Base-by-base conservation (phyloP, 1,284 basidiomycete genomes). In the Moniliophthora roreri region DNA sequence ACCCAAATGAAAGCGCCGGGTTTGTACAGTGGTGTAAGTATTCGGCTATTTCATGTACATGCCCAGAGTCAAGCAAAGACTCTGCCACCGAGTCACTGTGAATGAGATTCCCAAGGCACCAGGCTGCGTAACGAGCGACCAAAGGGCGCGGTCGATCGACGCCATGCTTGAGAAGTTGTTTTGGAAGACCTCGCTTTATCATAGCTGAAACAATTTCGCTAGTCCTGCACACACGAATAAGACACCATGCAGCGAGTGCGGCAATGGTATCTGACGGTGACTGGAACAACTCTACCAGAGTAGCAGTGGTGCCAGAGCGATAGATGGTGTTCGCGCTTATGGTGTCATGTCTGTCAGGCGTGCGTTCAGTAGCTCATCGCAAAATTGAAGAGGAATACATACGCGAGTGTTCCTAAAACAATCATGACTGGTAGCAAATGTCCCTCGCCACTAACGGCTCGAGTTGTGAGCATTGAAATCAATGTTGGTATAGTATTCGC, bases 31-130 rank as follows among this genome's bases (percentile, higher is more conserved):
- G 50, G 16, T 54, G 52, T 28, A 65, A 50, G 52, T 63, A 57
- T n/a, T 61, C 58, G 7, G 54, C 58, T 9, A 60, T 18, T 10
- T 53, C 59, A 2, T 40, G 16, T 7, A 60, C 53, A 15, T 58
- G 40, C 10, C 55, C 59, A 20, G 56, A 41, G 0, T 57, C 57
- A 2, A 57, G 46, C 2, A 65, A 40, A 10, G 51, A 40, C 8
- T 65, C 62, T 4, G 61, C 62, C n/a, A 63, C 56, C 24, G 42
- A 49, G 52, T 64, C 62, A 3, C 56, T 49, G n/a, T 56, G 61
- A n/a, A 61, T 38, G 13, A 65, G 47, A n/a, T 42, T 52, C 18
- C 63, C 63, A 7, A 65, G 41, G 50, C 62, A 63, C 62, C 62
- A 65, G 10, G 56, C 60, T 16, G 63, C 52, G 3, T 62, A 56